Conservation (phyloP, 331 rosid genomes). For the Spiraea crenata region DNA sequence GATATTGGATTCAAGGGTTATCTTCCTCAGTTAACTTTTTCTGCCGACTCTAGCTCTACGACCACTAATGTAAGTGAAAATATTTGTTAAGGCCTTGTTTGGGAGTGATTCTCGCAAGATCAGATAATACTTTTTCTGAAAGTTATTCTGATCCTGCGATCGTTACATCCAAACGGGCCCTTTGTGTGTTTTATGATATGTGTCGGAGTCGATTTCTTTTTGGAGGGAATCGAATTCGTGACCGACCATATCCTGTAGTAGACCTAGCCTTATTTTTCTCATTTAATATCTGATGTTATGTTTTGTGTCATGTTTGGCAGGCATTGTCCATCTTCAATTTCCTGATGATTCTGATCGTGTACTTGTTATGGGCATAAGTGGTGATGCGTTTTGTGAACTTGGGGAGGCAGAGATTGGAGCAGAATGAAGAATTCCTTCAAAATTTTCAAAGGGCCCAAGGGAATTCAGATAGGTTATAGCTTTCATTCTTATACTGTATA, state of each 20-base stretch:
- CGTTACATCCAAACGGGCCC: too few species aligned
- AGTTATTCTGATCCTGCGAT: too few species aligned
- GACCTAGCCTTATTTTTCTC: too few species aligned
- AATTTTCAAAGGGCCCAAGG: neutral
- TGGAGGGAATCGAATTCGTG: too few species aligned
- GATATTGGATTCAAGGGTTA: constrained; percentile 65
- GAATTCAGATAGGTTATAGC: constrained; percentile 36
- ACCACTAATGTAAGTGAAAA: constrained; percentile 48
- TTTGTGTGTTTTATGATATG: neutral
- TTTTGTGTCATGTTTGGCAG: constrained; percentile 33
- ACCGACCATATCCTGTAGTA: too few species aligned
- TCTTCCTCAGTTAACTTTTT: constrained; percentile 53
- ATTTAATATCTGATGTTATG: constrained; percentile 4
- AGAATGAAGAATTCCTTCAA: neutral
- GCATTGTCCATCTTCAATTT: constrained; percentile 43
- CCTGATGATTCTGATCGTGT: constrained; percentile 27
- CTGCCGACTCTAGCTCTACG: constrained; percentile 39
- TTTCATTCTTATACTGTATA: neutral
- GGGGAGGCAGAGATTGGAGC: neutral
- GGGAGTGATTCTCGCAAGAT: too few species aligned
- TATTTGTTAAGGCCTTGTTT: neutral
- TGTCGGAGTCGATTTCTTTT: neutral
- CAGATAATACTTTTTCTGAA: too few species aligned
- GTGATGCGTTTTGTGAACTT: constrained; percentile 23
- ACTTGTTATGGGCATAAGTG: constrained; percentile 32